A percentile compares a stretch with the other conserved stretches of the same genome.
These are phyloP conservation scores for Aureobasidium lini DNA, from an alignment of 2,329 filamentous ascomycete genomes.

Conservation along the genomic window DNA sequence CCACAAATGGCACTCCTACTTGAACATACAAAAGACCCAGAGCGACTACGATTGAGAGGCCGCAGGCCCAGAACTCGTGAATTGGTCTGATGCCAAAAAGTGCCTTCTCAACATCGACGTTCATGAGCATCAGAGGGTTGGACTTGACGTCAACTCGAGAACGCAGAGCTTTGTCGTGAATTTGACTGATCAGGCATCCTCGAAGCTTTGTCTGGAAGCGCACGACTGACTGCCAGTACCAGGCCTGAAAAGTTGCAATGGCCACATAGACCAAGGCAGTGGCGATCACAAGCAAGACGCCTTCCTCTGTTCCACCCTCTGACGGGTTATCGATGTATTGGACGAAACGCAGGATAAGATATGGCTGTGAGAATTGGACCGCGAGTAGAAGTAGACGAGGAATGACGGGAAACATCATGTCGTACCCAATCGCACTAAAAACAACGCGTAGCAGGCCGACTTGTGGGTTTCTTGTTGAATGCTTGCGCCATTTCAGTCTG, in stretches of 20 bases:
- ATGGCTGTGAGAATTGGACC: conserved; percentile 22
- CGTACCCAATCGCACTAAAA: conserved; percentile 18
- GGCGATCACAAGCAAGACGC: conserved; percentile 23
- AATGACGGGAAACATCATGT: conserved; percentile 21
- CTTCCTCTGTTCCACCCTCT: conserved; percentile 18
- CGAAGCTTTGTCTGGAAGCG: conserved; percentile 23
- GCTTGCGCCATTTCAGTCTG: conserved; percentile 17
- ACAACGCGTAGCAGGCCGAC: conserved; percentile 17
- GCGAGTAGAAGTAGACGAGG: conserved; percentile 20
- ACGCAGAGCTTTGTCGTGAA: conserved; percentile 22
- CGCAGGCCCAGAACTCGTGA: conserved; percentile 23
- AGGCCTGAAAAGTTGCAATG: conserved; percentile 21
- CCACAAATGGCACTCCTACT: conserved; percentile 22
- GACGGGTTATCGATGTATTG: conserved; percentile 18
- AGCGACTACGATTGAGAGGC: conserved; percentile 19
- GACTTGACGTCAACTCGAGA: conserved; percentile 16
- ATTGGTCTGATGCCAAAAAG: conserved; percentile 18
- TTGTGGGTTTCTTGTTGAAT: conserved; percentile 14
- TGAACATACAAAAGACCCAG: conserved; percentile 24
- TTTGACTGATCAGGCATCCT: conserved; percentile 21
- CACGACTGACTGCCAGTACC: conserved; percentile 22
- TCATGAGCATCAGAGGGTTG: conserved; percentile 25
- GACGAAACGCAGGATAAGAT: conserved; percentile 22
- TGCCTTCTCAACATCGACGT: conserved; percentile 26
- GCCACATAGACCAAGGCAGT: conserved; percentile 22